Evolutionary conservation across 208 protist genomes (phyloP).

Genomic region (Leptomonas seymouri): DNA sequence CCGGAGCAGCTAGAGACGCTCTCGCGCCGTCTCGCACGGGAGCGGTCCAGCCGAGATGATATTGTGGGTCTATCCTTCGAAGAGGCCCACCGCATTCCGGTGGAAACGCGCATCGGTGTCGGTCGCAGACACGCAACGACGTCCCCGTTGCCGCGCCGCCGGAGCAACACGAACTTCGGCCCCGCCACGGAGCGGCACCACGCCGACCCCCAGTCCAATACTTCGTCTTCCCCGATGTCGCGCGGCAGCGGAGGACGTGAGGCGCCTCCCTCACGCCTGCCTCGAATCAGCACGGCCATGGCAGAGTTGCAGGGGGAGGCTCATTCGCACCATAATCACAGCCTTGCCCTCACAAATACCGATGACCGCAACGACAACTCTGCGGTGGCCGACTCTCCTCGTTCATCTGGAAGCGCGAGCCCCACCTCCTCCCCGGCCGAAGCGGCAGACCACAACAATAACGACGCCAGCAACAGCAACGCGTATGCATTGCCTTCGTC

Average conservation of each 20-base stretch:
- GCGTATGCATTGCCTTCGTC: background rate
- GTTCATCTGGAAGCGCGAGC: background rate
- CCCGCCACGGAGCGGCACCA: slow-evolving; percentile 1
- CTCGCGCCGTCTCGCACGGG: slow-evolving; percentile 34
- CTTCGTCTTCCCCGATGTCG: background rate
- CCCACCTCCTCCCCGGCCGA: background rate
- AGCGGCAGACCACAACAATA: background rate
- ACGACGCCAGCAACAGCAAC: background rate
- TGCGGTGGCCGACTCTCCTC: background rate
- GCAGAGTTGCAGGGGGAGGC: background rate
- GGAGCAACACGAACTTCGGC: slow-evolving; percentile 4
- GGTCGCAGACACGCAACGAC: background rate
- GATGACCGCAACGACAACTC: slow-evolving; percentile 2
- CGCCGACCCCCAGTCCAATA: slow-evolving; percentile 3
- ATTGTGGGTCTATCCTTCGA: slow-evolving; percentile 55
- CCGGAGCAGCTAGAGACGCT: slow-evolving; percentile 34
- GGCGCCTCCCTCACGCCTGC: background rate
- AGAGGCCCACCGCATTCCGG: slow-evolving; percentile 34
- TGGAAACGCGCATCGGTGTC: slow-evolving; percentile 2
- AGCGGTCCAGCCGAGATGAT: slow-evolving; percentile 42
- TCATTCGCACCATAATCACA: background rate
- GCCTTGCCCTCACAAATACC: background rate
- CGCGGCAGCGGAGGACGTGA: background rate
- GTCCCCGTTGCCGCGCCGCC: background rate
- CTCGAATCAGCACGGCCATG: slow-evolving; percentile 1